Percentiles rank a stretch among this genome's conserved stretches.
Conservation (phyloP, 1,284 basidiomycete species). For the Microbotryum saponariae region DNA sequence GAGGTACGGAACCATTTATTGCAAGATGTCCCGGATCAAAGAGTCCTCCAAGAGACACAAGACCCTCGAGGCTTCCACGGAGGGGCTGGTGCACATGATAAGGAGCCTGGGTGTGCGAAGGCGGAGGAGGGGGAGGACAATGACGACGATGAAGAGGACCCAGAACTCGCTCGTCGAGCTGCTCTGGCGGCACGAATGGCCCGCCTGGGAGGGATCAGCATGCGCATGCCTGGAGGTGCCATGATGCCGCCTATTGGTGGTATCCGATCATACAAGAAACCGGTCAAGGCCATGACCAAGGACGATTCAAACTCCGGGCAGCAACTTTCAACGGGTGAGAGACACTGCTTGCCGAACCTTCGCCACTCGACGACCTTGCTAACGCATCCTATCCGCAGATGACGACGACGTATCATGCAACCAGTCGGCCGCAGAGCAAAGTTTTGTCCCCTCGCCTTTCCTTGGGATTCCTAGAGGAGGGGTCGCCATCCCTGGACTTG, state of each 20-base stretch:
- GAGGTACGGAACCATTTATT: neutral
- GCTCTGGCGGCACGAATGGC: constrained; percentile 83
- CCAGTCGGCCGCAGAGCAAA: neutral
- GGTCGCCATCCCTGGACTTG: constrained; percentile 15
- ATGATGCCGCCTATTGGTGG: constrained; percentile 22
- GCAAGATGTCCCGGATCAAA: constrained; percentile 1
- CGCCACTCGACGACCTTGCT: no score
- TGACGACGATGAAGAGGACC: constrained; percentile 52
- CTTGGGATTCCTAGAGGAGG: constrained; percentile 24
- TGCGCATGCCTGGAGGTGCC: constrained; percentile 54
- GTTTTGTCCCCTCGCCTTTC: constrained; percentile 12
- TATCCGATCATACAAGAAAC: neutral
- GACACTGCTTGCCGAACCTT: no score
- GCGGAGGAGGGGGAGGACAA: constrained; percentile 20
- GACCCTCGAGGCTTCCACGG: no score
- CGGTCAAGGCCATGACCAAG: neutral
- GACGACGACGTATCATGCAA: no score
- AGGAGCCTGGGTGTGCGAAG: constrained; percentile 1
- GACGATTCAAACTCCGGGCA: neutral
- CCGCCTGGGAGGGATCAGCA: constrained; percentile 70
- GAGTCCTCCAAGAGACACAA: no score
- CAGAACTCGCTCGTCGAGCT: constrained; percentile 67
- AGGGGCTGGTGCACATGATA: constrained; percentile 1
- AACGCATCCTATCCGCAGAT: no score
- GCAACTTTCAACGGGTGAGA: no score